phyloP scores from a whole-genome alignment of 352 stramenopile species.

The Phytophthora macrochlamydospora region DNA sequence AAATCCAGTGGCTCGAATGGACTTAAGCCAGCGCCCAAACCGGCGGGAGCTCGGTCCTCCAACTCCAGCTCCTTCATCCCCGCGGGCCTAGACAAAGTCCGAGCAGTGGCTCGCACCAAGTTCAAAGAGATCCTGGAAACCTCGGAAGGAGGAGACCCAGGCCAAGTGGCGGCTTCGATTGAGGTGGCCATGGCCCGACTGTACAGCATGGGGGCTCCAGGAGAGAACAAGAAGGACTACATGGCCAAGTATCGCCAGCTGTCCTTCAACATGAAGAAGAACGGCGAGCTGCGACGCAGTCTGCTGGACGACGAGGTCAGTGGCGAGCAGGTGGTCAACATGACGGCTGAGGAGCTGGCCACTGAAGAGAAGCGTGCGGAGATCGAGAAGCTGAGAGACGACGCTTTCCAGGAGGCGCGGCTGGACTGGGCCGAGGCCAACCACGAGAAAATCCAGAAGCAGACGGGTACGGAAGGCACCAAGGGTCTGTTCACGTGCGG shows the following conservation, averaged over 20 bases:
- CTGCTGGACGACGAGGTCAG: constrained; percentile 73
- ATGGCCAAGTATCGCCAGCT: constrained; percentile 88
- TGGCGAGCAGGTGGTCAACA: constrained; percentile 77
- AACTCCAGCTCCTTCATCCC: constrained; percentile 60
- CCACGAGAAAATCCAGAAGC: constrained; percentile 92
- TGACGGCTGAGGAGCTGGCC: constrained; percentile 87
- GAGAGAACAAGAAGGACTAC: constrained; percentile 90
- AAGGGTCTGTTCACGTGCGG: constrained; percentile 92
- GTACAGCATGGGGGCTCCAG: constrained; percentile 69
- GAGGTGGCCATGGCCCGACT: constrained; percentile 79
- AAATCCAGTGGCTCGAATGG: constrained; percentile 28
- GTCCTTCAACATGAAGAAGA: constrained; percentile 94
- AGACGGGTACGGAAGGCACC: constrained; percentile 74
- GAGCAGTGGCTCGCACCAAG: constrained; percentile 79
- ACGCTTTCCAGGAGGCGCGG: constrained; percentile 84
- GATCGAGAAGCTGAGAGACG: constrained; percentile 82
- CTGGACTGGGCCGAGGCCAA: constrained; percentile 92
- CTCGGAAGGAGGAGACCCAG: constrained; percentile 52
- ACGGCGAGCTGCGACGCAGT: constrained; percentile 76
- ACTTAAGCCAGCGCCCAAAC: constrained; percentile 33
- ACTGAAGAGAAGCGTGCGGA: constrained; percentile 87
- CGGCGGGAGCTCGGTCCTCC: constrained; percentile 8
- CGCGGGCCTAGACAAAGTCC: constrained; percentile 72
- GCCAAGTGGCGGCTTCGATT: constrained; percentile 65
- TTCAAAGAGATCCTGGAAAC: constrained; percentile 74